Conservation (phyloP, 2,329 filamentous ascomycete species). For the Fusarium nanum region DNA sequence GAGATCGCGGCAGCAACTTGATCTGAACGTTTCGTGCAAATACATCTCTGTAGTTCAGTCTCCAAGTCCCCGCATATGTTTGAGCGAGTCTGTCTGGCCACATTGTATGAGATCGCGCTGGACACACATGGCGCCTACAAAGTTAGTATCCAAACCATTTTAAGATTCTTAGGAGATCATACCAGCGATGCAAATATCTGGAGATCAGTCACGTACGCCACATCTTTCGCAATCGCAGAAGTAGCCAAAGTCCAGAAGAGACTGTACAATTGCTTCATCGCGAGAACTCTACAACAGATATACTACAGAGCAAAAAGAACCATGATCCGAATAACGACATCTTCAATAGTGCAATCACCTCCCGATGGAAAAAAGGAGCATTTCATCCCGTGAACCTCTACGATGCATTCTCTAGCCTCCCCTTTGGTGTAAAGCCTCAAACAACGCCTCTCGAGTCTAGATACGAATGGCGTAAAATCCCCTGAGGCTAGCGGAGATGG, state of each 20-base stretch:
- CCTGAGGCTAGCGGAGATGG: constrained; percentile 44
- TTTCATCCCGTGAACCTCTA: constrained; percentile 9
- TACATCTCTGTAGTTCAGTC: constrained; percentile 61
- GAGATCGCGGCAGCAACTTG: constrained; percentile 55
- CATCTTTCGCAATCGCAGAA: constrained; percentile 33
- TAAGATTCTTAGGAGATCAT: constrained; percentile 22
- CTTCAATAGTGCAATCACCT: constrained; percentile 9
- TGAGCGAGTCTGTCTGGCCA: constrained; percentile 57
- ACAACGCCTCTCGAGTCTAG: constrained; percentile 35
- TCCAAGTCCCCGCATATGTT: constrained; percentile 57
- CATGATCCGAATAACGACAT: constrained; percentile 6
- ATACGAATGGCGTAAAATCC: constrained; percentile 35
- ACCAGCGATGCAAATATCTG: constrained; percentile 57
- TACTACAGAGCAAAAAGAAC: neutral
- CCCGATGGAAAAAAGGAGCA: constrained; percentile 10
- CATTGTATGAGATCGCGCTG: constrained; percentile 57
- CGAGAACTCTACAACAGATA: neutral
- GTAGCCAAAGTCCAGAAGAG: constrained; percentile 20
- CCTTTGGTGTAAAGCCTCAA: constrained; percentile 29
- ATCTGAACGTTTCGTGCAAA: constrained; percentile 60
- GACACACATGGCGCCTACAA: constrained; percentile 63
- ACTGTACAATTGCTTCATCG: constrained; percentile 41
- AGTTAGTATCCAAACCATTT: constrained; percentile 2
- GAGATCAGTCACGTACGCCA: constrained; percentile 61
- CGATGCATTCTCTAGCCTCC: constrained; percentile 14